Conservation (phyloP, 345 rosid species). For the Corymbia maculata region DNA sequence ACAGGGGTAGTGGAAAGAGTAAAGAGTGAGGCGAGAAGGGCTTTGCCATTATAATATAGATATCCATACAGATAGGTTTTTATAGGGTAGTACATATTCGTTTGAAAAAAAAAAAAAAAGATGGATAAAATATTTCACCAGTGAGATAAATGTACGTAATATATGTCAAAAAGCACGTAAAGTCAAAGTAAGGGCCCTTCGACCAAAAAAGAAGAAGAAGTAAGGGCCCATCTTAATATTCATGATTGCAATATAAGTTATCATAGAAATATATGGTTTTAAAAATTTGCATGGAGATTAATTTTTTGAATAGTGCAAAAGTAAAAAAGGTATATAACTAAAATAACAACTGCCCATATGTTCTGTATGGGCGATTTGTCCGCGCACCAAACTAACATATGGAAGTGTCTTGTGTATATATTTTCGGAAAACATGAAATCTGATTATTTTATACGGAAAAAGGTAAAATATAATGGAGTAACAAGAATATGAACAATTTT, state of each 20-base stretch:
- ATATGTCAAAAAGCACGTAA: not conserved
- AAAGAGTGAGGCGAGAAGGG: not conserved
- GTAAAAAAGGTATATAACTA: not conserved
- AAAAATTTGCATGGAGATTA: not conserved
- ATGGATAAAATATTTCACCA: not conserved
- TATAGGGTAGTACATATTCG: not conserved
- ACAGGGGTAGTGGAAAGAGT: not conserved
- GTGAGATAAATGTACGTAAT: not conserved
- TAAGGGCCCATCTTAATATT: not conserved
- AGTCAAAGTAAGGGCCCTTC: not conserved
- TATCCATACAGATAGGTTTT: not conserved
- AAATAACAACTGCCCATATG: not conserved
- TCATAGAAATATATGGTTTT: not conserved
- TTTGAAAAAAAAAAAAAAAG: too few relatives aligned
- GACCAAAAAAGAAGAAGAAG: too few relatives aligned
- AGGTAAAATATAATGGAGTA: not conserved
- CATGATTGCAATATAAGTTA: not conserved
- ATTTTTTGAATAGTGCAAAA: not conserved
- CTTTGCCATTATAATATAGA: not conserved
- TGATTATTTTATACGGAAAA: not conserved
- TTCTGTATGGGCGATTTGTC: not conserved
- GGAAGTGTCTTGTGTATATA: not conserved
- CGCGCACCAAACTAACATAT: not conserved
- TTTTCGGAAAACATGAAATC: not conserved
- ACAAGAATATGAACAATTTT: not conserved